These are phyloP conservation scores for Penicillium bovifimosum DNA, from an alignment of 495 filamentous ascomycete species.

Conservation along the genomic window DNA sequence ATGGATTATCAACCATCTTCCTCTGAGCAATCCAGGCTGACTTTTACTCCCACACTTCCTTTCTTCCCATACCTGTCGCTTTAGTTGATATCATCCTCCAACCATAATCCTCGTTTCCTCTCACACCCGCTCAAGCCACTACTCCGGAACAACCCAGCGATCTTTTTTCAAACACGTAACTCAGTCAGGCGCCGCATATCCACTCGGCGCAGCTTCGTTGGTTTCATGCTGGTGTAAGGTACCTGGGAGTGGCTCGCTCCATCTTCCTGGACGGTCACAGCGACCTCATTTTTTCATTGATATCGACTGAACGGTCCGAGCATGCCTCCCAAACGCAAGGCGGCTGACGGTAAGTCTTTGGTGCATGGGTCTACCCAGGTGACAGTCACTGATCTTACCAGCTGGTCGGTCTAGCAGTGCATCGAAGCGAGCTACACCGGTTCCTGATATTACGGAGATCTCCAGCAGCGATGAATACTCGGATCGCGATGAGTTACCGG, in stretches of 20 bases:
- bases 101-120: not conserved
- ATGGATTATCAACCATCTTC: not conserved
- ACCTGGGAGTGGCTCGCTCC: constrained; percentile 10
- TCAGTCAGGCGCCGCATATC: constrained; percentile 12
- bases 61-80: not conserved
- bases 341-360: constrained; percentile 43
- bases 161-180: not conserved
- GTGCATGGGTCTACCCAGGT: not conserved
- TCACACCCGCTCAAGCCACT: not conserved
- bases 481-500: constrained; percentile 51
- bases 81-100: not conserved
- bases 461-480: constrained; percentile 67
- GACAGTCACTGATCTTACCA: constrained; percentile 34
- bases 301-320: constrained; percentile 1
- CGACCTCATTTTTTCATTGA: not conserved
- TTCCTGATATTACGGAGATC: constrained; percentile 58
- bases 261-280: not conserved
- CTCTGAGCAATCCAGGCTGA: not conserved
- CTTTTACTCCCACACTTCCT: not conserved
- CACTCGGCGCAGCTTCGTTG: constrained; percentile 9
- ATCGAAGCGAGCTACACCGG: constrained; percentile 63
- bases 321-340: constrained; percentile 81
- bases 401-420: constrained; percentile 51
- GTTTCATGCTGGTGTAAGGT: constrained; percentile 25
- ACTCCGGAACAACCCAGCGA: not conserved